A percentile compares a stretch with the other conserved stretches of the same genome.
Conservation (phyloP, 2,329 filamentous ascomycete species). For the Mariannaea sp. region DNA sequence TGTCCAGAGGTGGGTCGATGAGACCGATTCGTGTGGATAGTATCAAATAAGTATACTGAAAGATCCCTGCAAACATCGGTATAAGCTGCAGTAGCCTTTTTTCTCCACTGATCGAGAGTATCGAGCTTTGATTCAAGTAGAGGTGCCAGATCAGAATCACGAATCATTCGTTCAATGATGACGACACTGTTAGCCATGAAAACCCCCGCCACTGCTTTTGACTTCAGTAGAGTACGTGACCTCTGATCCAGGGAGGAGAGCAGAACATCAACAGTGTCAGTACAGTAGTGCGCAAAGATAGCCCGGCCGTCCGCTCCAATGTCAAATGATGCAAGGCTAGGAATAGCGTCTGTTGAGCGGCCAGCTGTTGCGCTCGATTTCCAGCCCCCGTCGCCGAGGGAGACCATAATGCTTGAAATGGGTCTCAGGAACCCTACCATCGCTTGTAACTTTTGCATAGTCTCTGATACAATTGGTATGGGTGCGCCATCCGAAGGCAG, state of each 20-base stretch:
- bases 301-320: slow-evolving; percentile 86
- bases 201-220: slow-evolving; percentile 79
- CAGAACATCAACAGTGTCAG: slow-evolving; percentile 84
- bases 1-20: slow-evolving; percentile 74
- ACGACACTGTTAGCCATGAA: slow-evolving; percentile 89
- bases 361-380: slow-evolving; percentile 57
- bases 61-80: slow-evolving; percentile 88
- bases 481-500: slow-evolving; percentile 80
- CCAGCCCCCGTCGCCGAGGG: slow-evolving; percentile 93
- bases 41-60: slow-evolving; percentile 82
- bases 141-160: slow-evolving; percentile 75
- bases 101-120: slow-evolving; percentile 81
- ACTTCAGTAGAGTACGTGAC: slow-evolving; percentile 72
- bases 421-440: slow-evolving; percentile 87
- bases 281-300: slow-evolving; percentile 87
- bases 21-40: slow-evolving; percentile 83
- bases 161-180: slow-evolving; percentile 83
- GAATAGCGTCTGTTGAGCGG: slow-evolving; percentile 66
- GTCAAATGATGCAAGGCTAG: slow-evolving; percentile 79
- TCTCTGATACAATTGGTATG: slow-evolving; percentile 78
- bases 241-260: slow-evolving; percentile 77
- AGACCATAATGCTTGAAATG: slow-evolving; percentile 87
- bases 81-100: slow-evolving; percentile 82
- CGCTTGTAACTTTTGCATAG: slow-evolving; percentile 82
- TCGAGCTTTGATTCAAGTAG: slow-evolving; percentile 70